These are phyloP conservation scores for Sugiyamaella smithiae DNA, from an alignment of 805 yeast genomes.

Conservation along the genomic window DNA sequence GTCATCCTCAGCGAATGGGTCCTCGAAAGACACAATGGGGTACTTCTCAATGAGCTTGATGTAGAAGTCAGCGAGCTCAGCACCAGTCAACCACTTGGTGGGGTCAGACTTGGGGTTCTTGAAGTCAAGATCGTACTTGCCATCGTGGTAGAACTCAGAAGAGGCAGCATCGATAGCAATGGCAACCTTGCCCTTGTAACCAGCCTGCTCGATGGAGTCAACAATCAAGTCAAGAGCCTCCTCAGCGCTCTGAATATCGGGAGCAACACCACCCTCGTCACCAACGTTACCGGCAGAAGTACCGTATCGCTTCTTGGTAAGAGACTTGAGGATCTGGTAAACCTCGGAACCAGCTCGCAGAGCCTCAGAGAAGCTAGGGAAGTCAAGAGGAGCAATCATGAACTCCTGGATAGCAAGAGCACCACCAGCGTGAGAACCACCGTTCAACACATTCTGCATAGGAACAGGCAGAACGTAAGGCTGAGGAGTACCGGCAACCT, in stretches of 20 bases:
- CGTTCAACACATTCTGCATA: conserved; percentile 96
- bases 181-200: conserved; percentile 88
- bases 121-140: conserved; percentile 96
- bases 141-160: conserved; percentile 96
- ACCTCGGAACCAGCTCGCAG: conserved; percentile 96
- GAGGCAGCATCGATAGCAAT: conserved; percentile 97
- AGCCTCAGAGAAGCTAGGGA: conserved; percentile 89
- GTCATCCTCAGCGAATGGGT: conserved; percentile 99
- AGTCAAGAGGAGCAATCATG: conserved; percentile 97
- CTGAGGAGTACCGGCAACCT: conserved; percentile 67
- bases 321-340: conserved; percentile 91
- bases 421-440: conserved; percentile 99
- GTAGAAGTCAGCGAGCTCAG: conserved; percentile 84
- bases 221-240: conserved; percentile 96
- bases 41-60: conserved; percentile 73
- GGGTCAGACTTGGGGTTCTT: conserved; percentile 93
- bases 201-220: conserved; percentile 87
- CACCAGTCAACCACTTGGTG: conserved; percentile 88
- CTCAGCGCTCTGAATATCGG: conserved; percentile 89
- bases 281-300: conserved; percentile 99
- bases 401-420: conserved; percentile 98
- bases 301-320: conserved; percentile 94
- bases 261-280: conserved; percentile 99
- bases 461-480: conserved; percentile 98
- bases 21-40: conserved; percentile 98